A percentile compares a stretch with the other conserved stretches of the same genome.
Conservation (phyloP, 148 eudicot genomes). For the Arctostaphylos glauca region DNA sequence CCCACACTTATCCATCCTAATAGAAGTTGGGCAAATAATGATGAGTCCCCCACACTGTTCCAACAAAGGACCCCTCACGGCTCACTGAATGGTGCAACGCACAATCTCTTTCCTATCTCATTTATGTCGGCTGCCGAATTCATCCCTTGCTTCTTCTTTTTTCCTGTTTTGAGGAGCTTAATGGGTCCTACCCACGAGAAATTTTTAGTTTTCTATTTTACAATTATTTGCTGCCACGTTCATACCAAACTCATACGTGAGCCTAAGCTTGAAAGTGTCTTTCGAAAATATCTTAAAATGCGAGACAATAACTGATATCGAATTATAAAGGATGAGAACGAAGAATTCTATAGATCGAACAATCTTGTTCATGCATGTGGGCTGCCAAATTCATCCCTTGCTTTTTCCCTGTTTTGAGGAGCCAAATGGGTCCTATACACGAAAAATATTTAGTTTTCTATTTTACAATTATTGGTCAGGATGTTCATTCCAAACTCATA, state of each 20-base stretch:
- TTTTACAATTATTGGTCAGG: no score
- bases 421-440: neutral
- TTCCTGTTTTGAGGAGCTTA: neutral
- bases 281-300: no score
- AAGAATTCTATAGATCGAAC: no score
- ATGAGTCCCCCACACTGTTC: neutral
- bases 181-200: neutral
- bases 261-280: no score
- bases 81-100: no score
- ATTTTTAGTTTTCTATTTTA: no score
- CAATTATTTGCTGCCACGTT: no score
- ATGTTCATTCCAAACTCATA: no score
- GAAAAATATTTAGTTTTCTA: neutral
- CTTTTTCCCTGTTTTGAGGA: neutral
- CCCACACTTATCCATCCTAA: neutral
- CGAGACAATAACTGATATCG: no score
- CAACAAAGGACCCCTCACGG: neutral
- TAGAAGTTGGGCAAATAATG: neutral
- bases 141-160: neutral
- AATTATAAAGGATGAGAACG: no score
- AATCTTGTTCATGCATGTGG: neutral
- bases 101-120: neutral
- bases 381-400: neutral
- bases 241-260: no score
- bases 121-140: neutral